Evolutionary conservation across 306 rosid species (phyloP), one percentile per base, ranked within the genome.

Genomic region (Crataegus laevigata): DNA sequence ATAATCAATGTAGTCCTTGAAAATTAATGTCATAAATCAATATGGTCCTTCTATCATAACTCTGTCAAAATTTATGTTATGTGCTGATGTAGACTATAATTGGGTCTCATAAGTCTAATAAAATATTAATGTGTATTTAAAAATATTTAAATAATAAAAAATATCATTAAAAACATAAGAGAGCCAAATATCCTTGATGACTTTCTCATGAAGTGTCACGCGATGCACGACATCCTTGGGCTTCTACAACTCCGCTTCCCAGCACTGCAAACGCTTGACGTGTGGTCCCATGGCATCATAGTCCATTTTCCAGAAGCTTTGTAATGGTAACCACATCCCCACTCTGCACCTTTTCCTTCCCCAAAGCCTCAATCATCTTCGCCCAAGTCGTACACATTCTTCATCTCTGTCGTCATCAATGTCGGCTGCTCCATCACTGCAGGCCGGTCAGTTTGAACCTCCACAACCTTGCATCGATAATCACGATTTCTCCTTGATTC

Each of bases 201-300:
- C 97, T 87, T 94, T 94, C 86, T 94, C 98, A 79, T 92, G 96
- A 79, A 90, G 97, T 11, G 97, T 86, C 28, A 94, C 98, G 32
- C 96, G 92, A 79, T 94, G 98, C 73, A 94, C 98, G 11, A 94
- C 96, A 86, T 94, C 98, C 90, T 94, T 94, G 74, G 96, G 83
- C 86, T 92, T 94, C 88, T 94, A 96, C 81, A 94, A 80, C 91
- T 94, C 98, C 18, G 97, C 96, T 58, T 94, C 96, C 8, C 92
- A 97, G 82, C 98, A 94, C 79, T 91, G 96, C 74, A 94, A 86
- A 77, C 91, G 89, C 85, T 94, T 94, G 6, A 88, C 88, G 77
- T 85, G 89, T 0, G 98, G 96, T 12, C 96, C 96, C 86, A 89
- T 89, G 54, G 96, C 98, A 7, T 94, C 98, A 26, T 90, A 94